Percentiles rank a stretch among this genome's conserved stretches.
phyloP scores from a whole-genome alignment of 495 filamentous ascomycete genomes.

The Hypoxylon lienhwacheense region DNA sequence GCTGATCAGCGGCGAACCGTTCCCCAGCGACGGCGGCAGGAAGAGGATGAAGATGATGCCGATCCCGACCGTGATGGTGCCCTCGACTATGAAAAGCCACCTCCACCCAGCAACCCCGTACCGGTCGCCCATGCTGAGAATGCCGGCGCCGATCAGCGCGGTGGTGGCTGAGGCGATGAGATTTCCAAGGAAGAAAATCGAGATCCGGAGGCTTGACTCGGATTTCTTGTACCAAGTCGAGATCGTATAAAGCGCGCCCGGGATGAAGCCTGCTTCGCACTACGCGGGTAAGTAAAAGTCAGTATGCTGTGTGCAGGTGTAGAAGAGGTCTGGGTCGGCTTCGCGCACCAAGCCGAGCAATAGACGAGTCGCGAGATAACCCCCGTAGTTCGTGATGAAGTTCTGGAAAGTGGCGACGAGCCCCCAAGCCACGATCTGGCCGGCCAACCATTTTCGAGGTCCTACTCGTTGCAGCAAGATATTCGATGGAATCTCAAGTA shows the following conservation, averaged over 20 bases:
- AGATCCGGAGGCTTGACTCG: constrained; percentile 58
- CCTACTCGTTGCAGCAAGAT: constrained; percentile 58
- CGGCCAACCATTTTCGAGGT: constrained; percentile 56
- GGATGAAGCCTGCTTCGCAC: constrained; percentile 63
- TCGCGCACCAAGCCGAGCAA: constrained; percentile 51
- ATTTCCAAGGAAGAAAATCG: constrained; percentile 58
- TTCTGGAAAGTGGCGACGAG: constrained; percentile 61
- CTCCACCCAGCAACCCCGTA: constrained; percentile 59
- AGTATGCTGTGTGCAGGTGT: not conserved
- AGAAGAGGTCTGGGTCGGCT: not conserved
- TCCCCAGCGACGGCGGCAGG: constrained; percentile 48
- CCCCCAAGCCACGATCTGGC: constrained; percentile 61
- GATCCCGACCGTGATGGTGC: constrained; percentile 55
- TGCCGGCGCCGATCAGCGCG: constrained; percentile 55
- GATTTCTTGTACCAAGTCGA: constrained; percentile 62
- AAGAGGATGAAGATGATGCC: constrained; percentile 54
- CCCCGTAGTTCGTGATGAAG: constrained; percentile 55
- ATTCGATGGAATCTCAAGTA: constrained; percentile 62
- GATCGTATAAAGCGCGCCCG: constrained; percentile 60
- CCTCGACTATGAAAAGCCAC: constrained; percentile 65
- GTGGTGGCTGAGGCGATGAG: constrained; percentile 55
- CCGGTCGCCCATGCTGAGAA: constrained; percentile 55
- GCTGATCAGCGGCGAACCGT: constrained; percentile 48
- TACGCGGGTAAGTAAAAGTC: constrained; percentile 3
- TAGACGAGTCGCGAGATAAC: constrained; percentile 56